Percentiles rank a stretch among this genome's conserved stretches.
Evolutionary conservation across 192 early-diverging fungal genomes (phyloP).

Genomic region (Gamsiella multidivaricata): DNA sequence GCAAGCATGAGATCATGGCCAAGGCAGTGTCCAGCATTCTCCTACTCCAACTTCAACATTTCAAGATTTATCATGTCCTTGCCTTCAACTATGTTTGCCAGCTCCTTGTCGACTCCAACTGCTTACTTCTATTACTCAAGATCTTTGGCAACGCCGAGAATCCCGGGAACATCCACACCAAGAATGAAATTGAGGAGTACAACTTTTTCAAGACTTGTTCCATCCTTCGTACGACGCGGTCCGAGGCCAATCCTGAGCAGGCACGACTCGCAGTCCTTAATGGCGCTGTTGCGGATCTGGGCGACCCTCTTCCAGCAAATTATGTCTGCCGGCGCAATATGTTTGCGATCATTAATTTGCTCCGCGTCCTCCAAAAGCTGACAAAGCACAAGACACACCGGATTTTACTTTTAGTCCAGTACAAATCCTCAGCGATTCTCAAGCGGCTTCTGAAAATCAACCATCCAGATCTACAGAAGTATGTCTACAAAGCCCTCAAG

Average conservation of each 20-base stretch:
- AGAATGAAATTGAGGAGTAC: conserved; percentile 61
- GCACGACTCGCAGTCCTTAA: conserved; percentile 14
- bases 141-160: conserved; percentile 82
- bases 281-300: conserved; percentile 24
- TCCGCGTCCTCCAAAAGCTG: conserved; percentile 82
- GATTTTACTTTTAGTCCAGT: conserved; percentile 81
- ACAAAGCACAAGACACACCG: conserved; percentile 83
- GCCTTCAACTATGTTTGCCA: conserved; percentile 85
- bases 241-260: conserved; percentile 19
- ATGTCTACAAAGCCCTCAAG: conserved; percentile 84
- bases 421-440: conserved; percentile 83
- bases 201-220: conserved; percentile 57
- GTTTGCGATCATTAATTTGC: conserved; percentile 76
- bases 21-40: conserved; percentile 77
- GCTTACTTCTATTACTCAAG: conserved; percentile 83
- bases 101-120: conserved; percentile 84
- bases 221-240: conserved; percentile 24
- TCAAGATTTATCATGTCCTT: conserved; percentile 76
- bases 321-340: conserved; percentile 69
- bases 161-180: conserved; percentile 56
- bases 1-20: conserved; percentile 78
- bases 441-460: conserved; percentile 82
- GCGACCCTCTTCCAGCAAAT: conserved; percentile 39
- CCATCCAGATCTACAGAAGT: conserved; percentile 71
- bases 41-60: conserved; percentile 70